phyloP scores from a whole-genome alignment of 441 rosid species.

The Euphorbia neoarborescens region DNA sequence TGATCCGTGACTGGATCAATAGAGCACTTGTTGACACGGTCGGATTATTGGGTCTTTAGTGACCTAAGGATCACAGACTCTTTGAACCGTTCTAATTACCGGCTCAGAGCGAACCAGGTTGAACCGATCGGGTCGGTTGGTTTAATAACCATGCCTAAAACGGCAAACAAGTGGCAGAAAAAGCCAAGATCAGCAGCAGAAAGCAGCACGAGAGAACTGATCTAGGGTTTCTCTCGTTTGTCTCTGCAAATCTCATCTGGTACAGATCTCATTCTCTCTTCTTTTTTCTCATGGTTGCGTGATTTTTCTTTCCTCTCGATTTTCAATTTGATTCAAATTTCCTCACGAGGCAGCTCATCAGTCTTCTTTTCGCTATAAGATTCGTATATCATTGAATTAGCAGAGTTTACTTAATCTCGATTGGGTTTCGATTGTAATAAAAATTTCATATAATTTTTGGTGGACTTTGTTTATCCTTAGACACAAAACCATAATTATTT shows the following conservation, averaged over 20 bases:
- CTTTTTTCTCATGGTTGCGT: not conserved
- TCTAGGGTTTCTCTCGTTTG: conserved; percentile 6
- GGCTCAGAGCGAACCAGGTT: too few species aligned
- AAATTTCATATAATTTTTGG: not conserved
- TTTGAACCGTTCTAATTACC: too few species aligned
- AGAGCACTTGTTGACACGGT: too few species aligned
- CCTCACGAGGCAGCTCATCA: not conserved
- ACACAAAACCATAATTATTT: not conserved
- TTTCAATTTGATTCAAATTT: not conserved
- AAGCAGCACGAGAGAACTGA: not conserved
- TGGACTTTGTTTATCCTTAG: too few species aligned
- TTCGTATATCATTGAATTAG: not conserved
- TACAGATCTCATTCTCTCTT: not conserved
- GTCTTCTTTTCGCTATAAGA: not conserved
- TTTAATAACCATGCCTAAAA: too few species aligned
- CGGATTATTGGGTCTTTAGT: too few species aligned
- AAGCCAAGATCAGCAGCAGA: not conserved
- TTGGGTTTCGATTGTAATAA: too few species aligned
- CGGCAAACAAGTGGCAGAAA: not conserved
- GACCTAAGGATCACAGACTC: too few species aligned
- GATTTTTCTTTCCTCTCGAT: not conserved
- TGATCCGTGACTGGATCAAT: too few species aligned
- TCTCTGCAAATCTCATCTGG: conserved; percentile 8
- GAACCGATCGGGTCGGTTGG: too few species aligned
- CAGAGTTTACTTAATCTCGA: not conserved